Conservation (phyloP, 139 green algal species). For the Medakamo hakoo region DNA sequence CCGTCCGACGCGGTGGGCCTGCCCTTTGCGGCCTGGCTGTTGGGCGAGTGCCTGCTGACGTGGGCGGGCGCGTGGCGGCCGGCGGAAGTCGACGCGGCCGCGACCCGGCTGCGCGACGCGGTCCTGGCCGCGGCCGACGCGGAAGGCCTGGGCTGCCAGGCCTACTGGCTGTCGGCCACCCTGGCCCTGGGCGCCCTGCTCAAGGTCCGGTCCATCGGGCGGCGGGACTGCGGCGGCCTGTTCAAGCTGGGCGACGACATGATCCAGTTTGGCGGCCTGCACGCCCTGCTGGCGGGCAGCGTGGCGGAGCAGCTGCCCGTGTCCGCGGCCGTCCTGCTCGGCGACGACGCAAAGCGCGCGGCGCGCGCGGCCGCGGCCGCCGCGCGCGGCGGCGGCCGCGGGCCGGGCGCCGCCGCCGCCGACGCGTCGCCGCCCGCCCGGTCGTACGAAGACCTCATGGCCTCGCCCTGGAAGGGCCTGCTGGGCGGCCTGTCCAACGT, state of each 20-base stretch:
- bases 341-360: slow-evolving; percentile 27
- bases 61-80: slow-evolving; percentile 24
- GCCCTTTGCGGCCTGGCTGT: slow-evolving; percentile 29
- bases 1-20: slow-evolving; percentile 15
- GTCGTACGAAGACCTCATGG: not conserved
- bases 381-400: not conserved
- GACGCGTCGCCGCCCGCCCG: not conserved
- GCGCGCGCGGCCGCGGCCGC: slow-evolving; percentile 7
- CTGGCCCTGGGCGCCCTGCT: slow-evolving; percentile 27
- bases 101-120: slow-evolving; percentile 8
- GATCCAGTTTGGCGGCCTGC: slow-evolving; percentile 21
- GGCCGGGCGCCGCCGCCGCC: not conserved
- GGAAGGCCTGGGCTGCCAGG: slow-evolving; percentile 19
- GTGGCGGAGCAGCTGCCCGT: slow-evolving; percentile 28
- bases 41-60: slow-evolving; percentile 24
- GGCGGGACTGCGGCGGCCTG: slow-evolving; percentile 15
- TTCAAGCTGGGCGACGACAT: slow-evolving; percentile 24
- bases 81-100: slow-evolving; percentile 5
- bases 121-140: slow-evolving; percentile 16
- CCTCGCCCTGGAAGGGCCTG: slow-evolving; percentile 14
- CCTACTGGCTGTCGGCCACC: slow-evolving; percentile 30
- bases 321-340: slow-evolving; percentile 18
- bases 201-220: slow-evolving; percentile 24
- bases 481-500: slow-evolving; percentile 30
- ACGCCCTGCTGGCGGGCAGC: slow-evolving; percentile 13